Evolutionary conservation across 768 basidiomycete species (phyloP).

Genomic region (Hydnum rufescens): DNA sequence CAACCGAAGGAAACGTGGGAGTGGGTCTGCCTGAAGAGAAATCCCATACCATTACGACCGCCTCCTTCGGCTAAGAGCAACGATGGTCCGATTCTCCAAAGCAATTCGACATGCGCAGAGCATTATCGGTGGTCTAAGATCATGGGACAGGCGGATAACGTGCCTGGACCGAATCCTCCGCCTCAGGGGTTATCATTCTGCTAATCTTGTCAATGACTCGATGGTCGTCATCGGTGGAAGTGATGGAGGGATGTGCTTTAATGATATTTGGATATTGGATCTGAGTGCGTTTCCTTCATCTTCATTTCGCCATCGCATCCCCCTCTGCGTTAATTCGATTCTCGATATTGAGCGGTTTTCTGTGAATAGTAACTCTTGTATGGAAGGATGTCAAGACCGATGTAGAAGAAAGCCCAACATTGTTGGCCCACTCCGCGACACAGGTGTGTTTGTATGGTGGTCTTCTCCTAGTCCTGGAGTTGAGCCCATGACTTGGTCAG

Average conservation of each 20-base stretch:
- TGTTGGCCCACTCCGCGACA: slow-evolving; percentile 70
- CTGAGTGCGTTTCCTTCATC: slow-evolving; percentile 35
- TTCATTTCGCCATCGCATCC: not conserved
- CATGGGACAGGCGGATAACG: not conserved
- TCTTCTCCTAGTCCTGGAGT: no score
- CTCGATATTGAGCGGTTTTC: not conserved
- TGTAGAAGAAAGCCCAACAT: slow-evolving; percentile 27
- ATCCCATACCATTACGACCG: not conserved
- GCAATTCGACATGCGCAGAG: not conserved
- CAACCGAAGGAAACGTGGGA: slow-evolving; percentile 23
- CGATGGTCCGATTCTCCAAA: not conserved
- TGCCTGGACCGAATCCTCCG: slow-evolving; percentile 12
- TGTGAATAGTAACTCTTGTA: not conserved
- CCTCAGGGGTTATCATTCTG: slow-evolving; percentile 77
- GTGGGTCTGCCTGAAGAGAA: slow-evolving; percentile 21
- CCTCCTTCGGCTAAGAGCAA: no score
- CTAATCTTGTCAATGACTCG: slow-evolving; percentile 64
- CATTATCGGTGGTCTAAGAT: not conserved
- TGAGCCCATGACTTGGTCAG: no score
- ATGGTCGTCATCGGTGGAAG: slow-evolving; percentile 86
- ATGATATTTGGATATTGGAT: slow-evolving; percentile 73
- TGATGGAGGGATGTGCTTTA: slow-evolving; percentile 74
- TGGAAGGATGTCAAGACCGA: not conserved
- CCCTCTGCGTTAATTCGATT: not conserved
- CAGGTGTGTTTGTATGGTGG: no score